These are phyloP conservation scores for Spathaspora girioi DNA, from an alignment of 805 yeast genomes.

Conservation along the genomic window DNA sequence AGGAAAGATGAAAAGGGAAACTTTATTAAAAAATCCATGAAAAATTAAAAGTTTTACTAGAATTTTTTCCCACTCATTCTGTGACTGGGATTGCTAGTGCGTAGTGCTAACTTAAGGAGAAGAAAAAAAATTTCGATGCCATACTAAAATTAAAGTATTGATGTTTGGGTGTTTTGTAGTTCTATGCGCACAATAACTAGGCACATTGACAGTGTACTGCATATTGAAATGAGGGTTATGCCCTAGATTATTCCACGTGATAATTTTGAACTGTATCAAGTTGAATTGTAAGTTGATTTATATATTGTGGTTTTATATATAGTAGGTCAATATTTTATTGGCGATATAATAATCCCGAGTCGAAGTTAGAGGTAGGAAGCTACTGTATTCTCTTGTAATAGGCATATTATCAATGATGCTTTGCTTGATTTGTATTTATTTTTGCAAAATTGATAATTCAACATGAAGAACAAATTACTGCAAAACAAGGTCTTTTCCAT, in stretches of 20 bases:
- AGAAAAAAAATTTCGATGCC: background rate
- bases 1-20: constrained; percentile 1
- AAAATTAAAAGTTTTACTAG: constrained; percentile 1
- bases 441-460: too few relatives aligned
- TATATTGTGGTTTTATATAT: too few relatives aligned
- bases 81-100: background rate
- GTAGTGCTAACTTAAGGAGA: background rate
- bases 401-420: too few relatives aligned
- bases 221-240: background rate
- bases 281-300: too few relatives aligned
- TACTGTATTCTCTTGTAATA: too few relatives aligned
- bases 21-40: constrained; percentile 3
- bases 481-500: too few relatives aligned
- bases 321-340: too few relatives aligned
- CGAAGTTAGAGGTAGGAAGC: too few relatives aligned
- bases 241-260: background rate
- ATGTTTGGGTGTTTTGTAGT: background rate
- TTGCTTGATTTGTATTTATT: too few relatives aligned
- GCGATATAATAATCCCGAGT: too few relatives aligned
- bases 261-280: background rate
- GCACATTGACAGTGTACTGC: background rate
- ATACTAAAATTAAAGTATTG: background rate
- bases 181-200: background rate
- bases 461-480: too few relatives aligned
- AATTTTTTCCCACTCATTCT: background rate